These are phyloP conservation scores for Botrytis pseudocinerea DNA, from an alignment of 2,329 filamentous ascomycete species.

Conservation along the genomic window DNA sequence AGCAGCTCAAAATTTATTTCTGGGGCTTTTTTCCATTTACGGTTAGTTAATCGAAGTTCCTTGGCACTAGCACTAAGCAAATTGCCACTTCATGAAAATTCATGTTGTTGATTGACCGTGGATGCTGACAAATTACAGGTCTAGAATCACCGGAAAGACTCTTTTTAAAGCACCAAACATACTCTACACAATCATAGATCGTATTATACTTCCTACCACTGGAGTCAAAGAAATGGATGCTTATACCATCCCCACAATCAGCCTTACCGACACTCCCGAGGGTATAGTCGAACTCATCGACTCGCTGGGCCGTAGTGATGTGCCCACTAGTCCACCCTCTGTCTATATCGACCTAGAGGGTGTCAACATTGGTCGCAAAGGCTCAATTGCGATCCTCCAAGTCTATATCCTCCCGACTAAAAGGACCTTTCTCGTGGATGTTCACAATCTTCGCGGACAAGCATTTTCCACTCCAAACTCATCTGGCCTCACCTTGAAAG, in stretches of 20 bases:
- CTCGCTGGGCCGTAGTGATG: slow-evolving; percentile 9
- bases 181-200: neutral
- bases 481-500: slow-evolving; percentile 40
- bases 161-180: neutral
- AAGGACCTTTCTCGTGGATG: slow-evolving; percentile 46
- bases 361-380: slow-evolving; percentile 44
- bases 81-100: neutral
- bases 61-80: neutral
- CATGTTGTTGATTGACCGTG: neutral
- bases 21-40: neutral
- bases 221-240: neutral
- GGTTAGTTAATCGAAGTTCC: neutral
- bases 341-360: slow-evolving; percentile 51
- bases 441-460: slow-evolving; percentile 41
- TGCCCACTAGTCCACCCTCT: slow-evolving; percentile 37
- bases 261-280: slow-evolving; percentile 11
- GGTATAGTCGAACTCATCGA: slow-evolving; percentile 20
- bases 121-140: neutral
- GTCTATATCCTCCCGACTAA: slow-evolving; percentile 40
- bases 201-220: neutral
- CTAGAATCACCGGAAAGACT: neutral
- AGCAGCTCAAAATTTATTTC: neutral
- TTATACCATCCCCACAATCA: neutral
- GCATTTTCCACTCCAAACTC: slow-evolving; percentile 43
- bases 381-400: slow-evolving; percentile 46